phyloP scores from a whole-genome alignment of 2,329 filamentous ascomycete genomes.

The Drechslerella dactyloides region DNA sequence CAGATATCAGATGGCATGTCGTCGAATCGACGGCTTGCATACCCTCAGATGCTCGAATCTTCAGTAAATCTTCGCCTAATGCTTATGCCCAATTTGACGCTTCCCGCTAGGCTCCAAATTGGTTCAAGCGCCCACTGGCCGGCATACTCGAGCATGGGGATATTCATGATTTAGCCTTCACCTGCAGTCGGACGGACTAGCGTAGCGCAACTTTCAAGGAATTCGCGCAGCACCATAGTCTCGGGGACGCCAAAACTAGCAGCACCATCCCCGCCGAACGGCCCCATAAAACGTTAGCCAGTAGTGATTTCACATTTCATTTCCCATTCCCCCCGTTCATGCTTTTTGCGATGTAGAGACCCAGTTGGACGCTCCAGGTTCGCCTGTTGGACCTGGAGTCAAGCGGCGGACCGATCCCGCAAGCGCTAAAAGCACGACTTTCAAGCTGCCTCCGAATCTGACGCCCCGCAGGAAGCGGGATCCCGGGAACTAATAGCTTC shows the following conservation, averaged over 20 bases:
- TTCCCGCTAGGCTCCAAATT: not conserved
- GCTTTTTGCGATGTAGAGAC: not conserved
- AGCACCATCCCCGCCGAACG: no score
- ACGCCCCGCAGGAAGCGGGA: constrained; percentile 24
- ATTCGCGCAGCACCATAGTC: not conserved
- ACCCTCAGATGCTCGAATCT: no score
- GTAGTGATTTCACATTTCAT: not conserved
- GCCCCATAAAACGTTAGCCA: not conserved
- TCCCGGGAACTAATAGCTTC: constrained; percentile 32
- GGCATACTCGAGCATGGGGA: no score
- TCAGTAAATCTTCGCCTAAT: not conserved
- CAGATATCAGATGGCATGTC: no score
- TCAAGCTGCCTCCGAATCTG: constrained; percentile 5
- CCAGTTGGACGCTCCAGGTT: not conserved
- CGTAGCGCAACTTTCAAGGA: no score
- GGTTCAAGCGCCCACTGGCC: not conserved
- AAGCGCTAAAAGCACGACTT: no score
- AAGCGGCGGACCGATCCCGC: constrained; percentile 47
- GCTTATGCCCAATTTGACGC: constrained; percentile 1
- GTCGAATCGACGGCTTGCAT: no score
- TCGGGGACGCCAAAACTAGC: not conserved
- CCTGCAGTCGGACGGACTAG: no score
- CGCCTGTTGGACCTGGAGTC: constrained; percentile 1
- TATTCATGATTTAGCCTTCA: no score
- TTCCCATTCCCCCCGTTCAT: not conserved